Base-by-base conservation (phyloP, 768 basidiomycete genomes). In the Daedaleopsis sinensis region DNA sequence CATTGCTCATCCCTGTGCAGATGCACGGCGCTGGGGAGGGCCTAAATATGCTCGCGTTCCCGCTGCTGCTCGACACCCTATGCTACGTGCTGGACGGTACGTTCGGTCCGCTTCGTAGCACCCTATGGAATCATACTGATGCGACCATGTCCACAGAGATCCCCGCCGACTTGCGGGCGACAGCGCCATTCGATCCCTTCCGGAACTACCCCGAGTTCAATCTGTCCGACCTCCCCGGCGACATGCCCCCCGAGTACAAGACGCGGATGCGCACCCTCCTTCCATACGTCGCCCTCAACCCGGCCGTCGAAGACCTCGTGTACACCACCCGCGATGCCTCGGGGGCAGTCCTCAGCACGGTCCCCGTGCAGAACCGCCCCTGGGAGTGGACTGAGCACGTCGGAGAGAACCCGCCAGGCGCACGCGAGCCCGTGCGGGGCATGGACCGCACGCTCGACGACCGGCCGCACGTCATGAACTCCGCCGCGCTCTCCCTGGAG, bases 381-480 rank as follows among this genome's bases (percentile, higher is more conserved):
- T 94, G 91, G 91, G 91, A 94, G 71, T 93, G 91, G 91, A 84
- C 87, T 8, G 91, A 94, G 72, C 84, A 88, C 69, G 68, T 93
- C 3, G 90, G 90, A 10, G 87, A 89, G 54, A 77, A 80, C 3
- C 60, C 78, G 9, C 52, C 62, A 0, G 59, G 60, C 38, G 67
- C 62, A 0, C 57, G 60, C 38, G 67, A 76, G 12, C 64, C 77
- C 4, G 81, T 83, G 27, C 70, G 78, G 11, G 81, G 78, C 35
- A 81, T 74, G 47, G 77, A 77, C 47, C 73, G 74, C 61, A 68
- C 77, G 55, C 44, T 69, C 16, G 76, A 75, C 48, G 77, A 76
- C 47, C 72, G 74, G 59, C 70, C 77, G 55, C 46, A 69, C 15
- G 76, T 90, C 46, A 87, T 82, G 71, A 93, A 93, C 68, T 77